A percentile compares a stretch with the other conserved stretches of the same genome.
phyloP scores from a whole-genome alignment of 2,329 filamentous ascomycete species.

The Penicillium sp. region DNA sequence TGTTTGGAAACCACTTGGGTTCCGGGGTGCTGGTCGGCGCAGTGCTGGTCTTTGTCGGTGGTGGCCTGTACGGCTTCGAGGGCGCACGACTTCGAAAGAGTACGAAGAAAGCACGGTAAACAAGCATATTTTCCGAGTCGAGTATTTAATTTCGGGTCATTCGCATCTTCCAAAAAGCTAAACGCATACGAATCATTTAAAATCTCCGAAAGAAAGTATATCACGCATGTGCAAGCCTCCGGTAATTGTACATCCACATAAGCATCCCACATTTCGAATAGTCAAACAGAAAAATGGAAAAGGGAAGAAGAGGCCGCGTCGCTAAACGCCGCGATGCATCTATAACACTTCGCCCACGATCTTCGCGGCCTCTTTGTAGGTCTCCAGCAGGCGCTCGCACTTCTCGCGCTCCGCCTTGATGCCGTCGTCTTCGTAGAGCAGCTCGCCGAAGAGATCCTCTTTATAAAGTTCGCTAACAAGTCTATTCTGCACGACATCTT shows the following conservation, averaged over 20 bases:
- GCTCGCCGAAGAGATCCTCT: constrained; percentile 83
- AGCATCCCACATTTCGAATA: constrained; percentile 13
- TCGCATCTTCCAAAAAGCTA: not conserved
- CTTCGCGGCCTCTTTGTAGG: constrained; percentile 95
- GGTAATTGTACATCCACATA: constrained; percentile 26
- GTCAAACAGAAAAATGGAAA: constrained; percentile 10
- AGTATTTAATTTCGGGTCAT: not conserved
- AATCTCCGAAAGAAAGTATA: constrained; percentile 4
- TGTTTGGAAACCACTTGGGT: constrained; percentile 84
- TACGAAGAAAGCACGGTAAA: constrained; percentile 16
- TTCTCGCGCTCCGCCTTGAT: constrained; percentile 98
- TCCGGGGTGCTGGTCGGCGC: constrained; percentile 77
- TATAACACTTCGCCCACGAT: constrained; percentile 96
- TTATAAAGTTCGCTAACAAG: constrained; percentile 95
- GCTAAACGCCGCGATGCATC: constrained; percentile 1
- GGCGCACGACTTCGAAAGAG: constrained; percentile 35
- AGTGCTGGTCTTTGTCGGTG: constrained; percentile 81
- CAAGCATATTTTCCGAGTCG: constrained; percentile 6
- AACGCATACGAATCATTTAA: not conserved
- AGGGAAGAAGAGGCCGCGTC: not conserved
- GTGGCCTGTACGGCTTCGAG: constrained; percentile 86
- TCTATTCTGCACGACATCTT: constrained; percentile 95
- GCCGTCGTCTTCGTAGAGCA: constrained; percentile 94
- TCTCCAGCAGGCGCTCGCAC: constrained; percentile 92
- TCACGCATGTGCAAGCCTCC: constrained; percentile 16